Evolutionary conservation across 306 rosid genomes (phyloP), one percentile per base, ranked within the genome.

Genomic region (Acacia acuminata): DNA sequence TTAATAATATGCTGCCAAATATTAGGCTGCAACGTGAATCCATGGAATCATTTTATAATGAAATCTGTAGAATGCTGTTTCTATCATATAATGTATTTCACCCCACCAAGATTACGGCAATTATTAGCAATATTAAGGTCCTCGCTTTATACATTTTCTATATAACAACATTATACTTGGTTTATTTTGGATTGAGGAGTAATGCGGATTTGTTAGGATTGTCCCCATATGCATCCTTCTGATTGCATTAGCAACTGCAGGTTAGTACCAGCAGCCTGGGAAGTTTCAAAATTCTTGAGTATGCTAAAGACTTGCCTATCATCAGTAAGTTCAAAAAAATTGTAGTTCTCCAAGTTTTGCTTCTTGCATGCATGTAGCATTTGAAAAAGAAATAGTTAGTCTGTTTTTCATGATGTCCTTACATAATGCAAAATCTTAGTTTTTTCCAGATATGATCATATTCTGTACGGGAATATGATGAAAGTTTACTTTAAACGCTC

Each of bases 231-330:
- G 36, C 68, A 51, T 40, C 75, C 55, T 86, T 34, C 51, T n/a
- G 81, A 82, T 77, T 45, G 88, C 55, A 20, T 43, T 15, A 25
- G 14, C 71, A 79, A 71, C 82, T 55, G 24, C 91, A 96, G 99
- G 97, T 92, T 61, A 83, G 85, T 77, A 82, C 90, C 44, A 88
- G 85, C n/a, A 79, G 61, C 81, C 70, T 67, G 40, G 92, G 85
- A 83, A 84, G 88, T 80, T 91, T 91, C 88, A 85, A 58, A 58
- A 58, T 96, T 88, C 97, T 96, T 27, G 97, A 96, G 91, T 85
- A 90, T 82, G 91, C 90, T 3, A 92, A 92, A 88, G 97, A 92
- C 82, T 86, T 93, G 89, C 96, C 98, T 17, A 92, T 88, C 79
- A 89, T 96, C 78, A 92, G 98, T 96, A 89, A 88, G 99, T 85